phyloP scores from a whole-genome alignment of 169 alveolate genomes.

The Plasmodium sp. region DNA sequence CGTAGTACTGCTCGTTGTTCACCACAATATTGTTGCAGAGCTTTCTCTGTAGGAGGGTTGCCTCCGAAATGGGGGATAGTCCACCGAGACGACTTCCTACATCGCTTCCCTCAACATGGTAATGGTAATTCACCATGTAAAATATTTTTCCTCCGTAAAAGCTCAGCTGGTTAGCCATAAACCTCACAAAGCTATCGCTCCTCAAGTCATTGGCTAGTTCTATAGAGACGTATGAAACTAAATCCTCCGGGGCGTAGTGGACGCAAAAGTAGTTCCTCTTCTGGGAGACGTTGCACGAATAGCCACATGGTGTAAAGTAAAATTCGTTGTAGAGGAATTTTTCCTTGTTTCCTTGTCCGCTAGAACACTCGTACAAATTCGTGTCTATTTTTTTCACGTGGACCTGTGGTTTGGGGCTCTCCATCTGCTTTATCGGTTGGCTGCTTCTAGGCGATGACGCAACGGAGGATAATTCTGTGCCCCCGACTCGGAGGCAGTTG shows the following conservation, averaged over 20 bases:
- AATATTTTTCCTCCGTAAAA: constrained; percentile 31
- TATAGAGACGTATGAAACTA: constrained; percentile 57
- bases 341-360: constrained; percentile 8
- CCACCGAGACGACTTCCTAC: neutral
- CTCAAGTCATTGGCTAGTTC: constrained; percentile 13
- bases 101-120: neutral
- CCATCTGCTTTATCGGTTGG: neutral
- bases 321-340: constrained; percentile 39
- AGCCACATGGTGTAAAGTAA: constrained; percentile 59
- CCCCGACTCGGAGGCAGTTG: neutral
- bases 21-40: neutral
- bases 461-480: neutral
- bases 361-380: constrained; percentile 28
- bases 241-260: constrained; percentile 68
- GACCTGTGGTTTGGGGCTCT: neutral
- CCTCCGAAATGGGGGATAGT: neutral
- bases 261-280: constrained; percentile 63
- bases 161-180: constrained; percentile 53
- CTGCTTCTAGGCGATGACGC: neutral
- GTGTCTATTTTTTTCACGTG: constrained; percentile 13
- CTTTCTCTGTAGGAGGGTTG: neutral
- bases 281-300: constrained; percentile 41
- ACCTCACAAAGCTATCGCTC: neutral
- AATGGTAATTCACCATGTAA: constrained; percentile 24
- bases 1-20: constrained; percentile 22